Conservation (phyloP, 208 protist species). For the Herpetomonas tarakana region DNA sequence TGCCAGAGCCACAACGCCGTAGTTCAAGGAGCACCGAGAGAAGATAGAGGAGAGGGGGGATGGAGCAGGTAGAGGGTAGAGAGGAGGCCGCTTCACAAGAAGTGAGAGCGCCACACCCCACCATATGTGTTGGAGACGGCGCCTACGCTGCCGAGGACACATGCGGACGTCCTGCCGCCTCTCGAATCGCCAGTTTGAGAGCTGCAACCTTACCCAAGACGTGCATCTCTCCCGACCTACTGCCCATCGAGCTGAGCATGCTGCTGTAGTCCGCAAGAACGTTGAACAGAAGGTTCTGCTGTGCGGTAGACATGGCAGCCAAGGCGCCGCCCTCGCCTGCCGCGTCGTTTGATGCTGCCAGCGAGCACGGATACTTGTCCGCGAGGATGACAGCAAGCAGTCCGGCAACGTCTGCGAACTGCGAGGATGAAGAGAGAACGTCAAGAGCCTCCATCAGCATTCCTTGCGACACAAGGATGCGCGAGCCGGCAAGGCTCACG, state of each 20-base stretch:
- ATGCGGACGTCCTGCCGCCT: neutral
- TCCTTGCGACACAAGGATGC: constrained; percentile 38
- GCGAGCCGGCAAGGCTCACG: constrained; percentile 40
- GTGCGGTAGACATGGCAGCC: constrained; percentile 8
- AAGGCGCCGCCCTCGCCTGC: neutral
- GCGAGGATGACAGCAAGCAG: constrained; percentile 51
- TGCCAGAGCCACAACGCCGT: too few relatives aligned
- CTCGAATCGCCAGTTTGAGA: constrained; percentile 30
- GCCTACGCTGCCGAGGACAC: too few relatives aligned
- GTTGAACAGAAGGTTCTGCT: constrained; percentile 31
- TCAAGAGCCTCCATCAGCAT: constrained; percentile 28
- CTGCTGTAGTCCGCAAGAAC: constrained; percentile 51
- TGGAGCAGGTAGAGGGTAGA: too few relatives aligned
- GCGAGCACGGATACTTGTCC: constrained; percentile 1
- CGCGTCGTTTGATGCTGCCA: neutral
- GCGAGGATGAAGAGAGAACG: constrained; percentile 42
- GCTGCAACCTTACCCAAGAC: constrained; percentile 43
- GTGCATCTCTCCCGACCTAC: constrained; percentile 26
- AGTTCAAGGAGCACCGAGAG: too few relatives aligned
- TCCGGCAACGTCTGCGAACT: constrained; percentile 63
- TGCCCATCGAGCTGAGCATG: constrained; percentile 60
- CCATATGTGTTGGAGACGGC: too few relatives aligned
- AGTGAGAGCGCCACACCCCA: too few relatives aligned
- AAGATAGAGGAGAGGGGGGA: too few relatives aligned
- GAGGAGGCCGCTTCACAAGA: too few relatives aligned